Percentiles rank a stretch among this genome's conserved stretches.
phyloP scores from a whole-genome alignment of 805 yeast genomes.

The Soucietia sequanensis region DNA sequence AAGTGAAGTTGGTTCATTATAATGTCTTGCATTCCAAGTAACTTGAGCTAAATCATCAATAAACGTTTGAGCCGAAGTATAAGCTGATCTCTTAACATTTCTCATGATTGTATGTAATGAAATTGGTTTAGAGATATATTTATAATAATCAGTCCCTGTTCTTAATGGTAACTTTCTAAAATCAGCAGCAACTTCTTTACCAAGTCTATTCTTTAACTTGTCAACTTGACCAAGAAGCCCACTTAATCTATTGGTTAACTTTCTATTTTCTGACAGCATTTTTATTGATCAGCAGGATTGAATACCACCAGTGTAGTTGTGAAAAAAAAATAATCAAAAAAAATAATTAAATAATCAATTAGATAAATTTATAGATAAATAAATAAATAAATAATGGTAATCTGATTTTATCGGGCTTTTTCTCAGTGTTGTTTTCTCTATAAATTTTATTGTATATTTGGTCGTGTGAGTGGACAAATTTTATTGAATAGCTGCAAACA shows the following conservation, averaged over 20 bases:
- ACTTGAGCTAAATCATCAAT: slow-evolving; percentile 78
- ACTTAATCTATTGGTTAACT: slow-evolving; percentile 30
- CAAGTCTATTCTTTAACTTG: slow-evolving; percentile 39
- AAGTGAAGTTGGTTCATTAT: slow-evolving; percentile 66
- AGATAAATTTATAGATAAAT: too few relatives aligned
- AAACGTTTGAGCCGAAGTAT: slow-evolving; percentile 64
- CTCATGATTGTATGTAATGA: slow-evolving; percentile 72
- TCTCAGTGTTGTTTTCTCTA: too few relatives aligned
- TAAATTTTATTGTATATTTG: too few relatives aligned
- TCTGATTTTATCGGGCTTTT: too few relatives aligned
- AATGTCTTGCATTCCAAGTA: slow-evolving; percentile 86
- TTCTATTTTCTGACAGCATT: slow-evolving; percentile 31
- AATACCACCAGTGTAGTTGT: too few relatives aligned
- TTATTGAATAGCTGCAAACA: too few relatives aligned
- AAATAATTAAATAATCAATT: too few relatives aligned
- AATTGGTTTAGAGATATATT: slow-evolving; percentile 74
- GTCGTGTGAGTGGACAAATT: too few relatives aligned
- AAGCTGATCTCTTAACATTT: slow-evolving; percentile 52
- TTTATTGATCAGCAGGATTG: too few relatives aligned
- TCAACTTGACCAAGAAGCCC: slow-evolving; percentile 39
- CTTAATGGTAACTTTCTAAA: slow-evolving; percentile 74
- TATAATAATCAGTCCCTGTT: slow-evolving; percentile 76
- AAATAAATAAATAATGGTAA: too few relatives aligned
- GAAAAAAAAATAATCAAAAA: too few relatives aligned
- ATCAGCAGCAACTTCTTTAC: slow-evolving; percentile 48